These are phyloP conservation scores for Cucumis cinereus DNA, from an alignment of 306 rosid genomes.

Conservation along the genomic window DNA sequence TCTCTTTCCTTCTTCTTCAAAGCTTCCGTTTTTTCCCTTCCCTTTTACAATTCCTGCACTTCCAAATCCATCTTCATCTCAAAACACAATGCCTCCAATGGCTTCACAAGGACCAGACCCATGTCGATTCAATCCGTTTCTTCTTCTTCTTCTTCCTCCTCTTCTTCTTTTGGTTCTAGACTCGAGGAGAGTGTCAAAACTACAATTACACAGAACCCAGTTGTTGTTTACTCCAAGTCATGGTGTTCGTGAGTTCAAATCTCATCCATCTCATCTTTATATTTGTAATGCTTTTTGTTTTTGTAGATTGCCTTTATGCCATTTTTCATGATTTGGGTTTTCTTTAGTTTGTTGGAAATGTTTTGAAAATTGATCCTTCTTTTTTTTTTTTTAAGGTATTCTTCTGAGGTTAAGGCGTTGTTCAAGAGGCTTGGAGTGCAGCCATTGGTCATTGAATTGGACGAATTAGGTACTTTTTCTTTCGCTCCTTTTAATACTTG, in stretches of 20 bases:
- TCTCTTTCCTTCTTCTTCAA: conserved; percentile 22
- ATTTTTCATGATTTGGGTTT: not conserved
- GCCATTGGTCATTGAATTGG: conserved; percentile 80
- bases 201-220: conserved; percentile 50
- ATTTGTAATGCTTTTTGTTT: not conserved
- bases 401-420: conserved; percentile 74
- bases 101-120: conserved; percentile 17
- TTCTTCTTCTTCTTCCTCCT: conserved; percentile 46
- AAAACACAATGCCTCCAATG: conserved; percentile 10
- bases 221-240: conserved; percentile 84
- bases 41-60: conserved; percentile 9
- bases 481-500: not conserved
- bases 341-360: not conserved
- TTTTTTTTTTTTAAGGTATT: conserved; percentile 36
- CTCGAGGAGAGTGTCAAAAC: conserved; percentile 80
- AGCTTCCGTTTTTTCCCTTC: conserved; percentile 17
- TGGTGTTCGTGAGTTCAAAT: conserved; percentile 79
- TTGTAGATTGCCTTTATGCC: not conserved
- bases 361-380: not conserved
- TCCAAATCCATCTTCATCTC: conserved; percentile 12
- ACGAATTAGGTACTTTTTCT: conserved; percentile 53
- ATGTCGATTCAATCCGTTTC: conserved; percentile 42
- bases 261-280: not conserved
- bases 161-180: conserved; percentile 85
- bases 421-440: conserved; percentile 57